Evolutionary conservation across 306 rosid species (phyloP), one percentile per base, ranked within the genome.

Genomic region (Sindora glabra): DNA sequence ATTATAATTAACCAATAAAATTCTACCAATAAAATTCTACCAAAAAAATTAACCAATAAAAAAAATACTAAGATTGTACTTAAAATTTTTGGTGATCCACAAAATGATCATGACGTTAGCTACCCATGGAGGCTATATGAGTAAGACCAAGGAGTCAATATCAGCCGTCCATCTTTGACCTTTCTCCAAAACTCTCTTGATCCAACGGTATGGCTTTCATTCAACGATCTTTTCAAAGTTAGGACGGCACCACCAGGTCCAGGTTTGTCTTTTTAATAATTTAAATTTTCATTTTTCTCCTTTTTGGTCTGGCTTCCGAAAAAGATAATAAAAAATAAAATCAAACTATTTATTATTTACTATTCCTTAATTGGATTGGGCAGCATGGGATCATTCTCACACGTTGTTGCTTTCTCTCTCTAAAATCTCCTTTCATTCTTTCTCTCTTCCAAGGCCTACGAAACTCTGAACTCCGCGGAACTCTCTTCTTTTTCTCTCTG

Each of bases 241-340:
- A 16, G 81, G 94, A 66, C 86, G 85, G 85, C 88, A 54, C 83
- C 67, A 49, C 74, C 15, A 10, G 8, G 1, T 14, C n/a, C n/a
- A 25, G 10, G 54, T 29, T 51, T 56, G 3, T 26, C 6, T 48
- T 52, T 17, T 15, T n/a, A n/a, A n/a, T n/a, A n/a, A n/a, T n/a
- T n/a, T n/a, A n/a, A n/a, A n/a, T n/a, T n/a, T n/a, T n/a, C n/a
- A n/a, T n/a, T 27, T 59, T 27, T 53, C 48, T 13, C 16, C 24
- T 49, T 48, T 62, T 56, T 44, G 23, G 60, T 71, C 65, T 36
- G 18, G 49, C 38, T 54, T 79, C 54, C 54, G 39, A 53, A 54
- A 49, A 29, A 29, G 5, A 29, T 1, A 29, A 12, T 59, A 42
- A 14, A n/a, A 16, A 11, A 55, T 44, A 62, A 22, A 0, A 10